Percentiles rank a stretch among this genome's conserved stretches.
These are phyloP conservation scores for Cutaneotrichosporon dermatis DNA, from an alignment of 1,284 basidiomycete species.

Conservation along the genomic window DNA sequence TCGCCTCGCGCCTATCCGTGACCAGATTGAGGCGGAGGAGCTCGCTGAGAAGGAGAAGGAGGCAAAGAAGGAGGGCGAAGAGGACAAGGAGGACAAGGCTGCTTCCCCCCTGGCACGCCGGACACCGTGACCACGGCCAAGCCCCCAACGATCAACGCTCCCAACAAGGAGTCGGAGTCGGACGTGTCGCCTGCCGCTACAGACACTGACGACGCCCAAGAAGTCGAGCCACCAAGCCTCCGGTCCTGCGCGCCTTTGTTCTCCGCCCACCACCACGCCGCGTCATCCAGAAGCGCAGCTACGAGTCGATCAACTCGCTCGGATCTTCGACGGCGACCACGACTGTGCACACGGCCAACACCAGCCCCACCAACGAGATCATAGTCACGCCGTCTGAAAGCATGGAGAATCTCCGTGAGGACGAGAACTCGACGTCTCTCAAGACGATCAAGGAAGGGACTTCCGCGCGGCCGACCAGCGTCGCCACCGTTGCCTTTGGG, in stretches of 20 bases:
- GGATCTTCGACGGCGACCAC: neutral
- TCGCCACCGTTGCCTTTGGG: slow-evolving; percentile 17
- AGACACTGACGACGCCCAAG: neutral
- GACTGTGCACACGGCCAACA: neutral
- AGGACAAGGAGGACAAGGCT: neutral
- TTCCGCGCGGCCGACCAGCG: neutral
- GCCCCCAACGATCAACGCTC: neutral
- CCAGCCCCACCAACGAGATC: slow-evolving; percentile 1
- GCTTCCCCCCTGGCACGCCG: neutral
- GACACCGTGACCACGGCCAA: neutral
- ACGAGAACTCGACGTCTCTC: neutral
- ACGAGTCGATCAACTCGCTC: slow-evolving; percentile 14
- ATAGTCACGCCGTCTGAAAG: slow-evolving; percentile 11
- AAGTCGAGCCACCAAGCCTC: neutral
- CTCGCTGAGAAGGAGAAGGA: neutral
- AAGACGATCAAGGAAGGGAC: neutral
- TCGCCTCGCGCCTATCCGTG: slow-evolving; percentile 19
- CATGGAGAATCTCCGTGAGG: slow-evolving; percentile 4
- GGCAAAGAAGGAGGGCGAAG: neutral
- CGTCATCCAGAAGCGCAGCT: slow-evolving; percentile 22
- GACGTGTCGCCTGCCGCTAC: neutral
- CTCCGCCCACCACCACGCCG: slow-evolving; percentile 20
- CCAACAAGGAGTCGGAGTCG: neutral
- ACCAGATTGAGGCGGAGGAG: slow-evolving; percentile 5
- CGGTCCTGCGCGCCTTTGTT: slow-evolving; percentile 15